A percentile compares a stretch with the other conserved stretches of the same genome.
Conservation (phyloP, 768 basidiomycete species). For the Suillus luteus region DNA sequence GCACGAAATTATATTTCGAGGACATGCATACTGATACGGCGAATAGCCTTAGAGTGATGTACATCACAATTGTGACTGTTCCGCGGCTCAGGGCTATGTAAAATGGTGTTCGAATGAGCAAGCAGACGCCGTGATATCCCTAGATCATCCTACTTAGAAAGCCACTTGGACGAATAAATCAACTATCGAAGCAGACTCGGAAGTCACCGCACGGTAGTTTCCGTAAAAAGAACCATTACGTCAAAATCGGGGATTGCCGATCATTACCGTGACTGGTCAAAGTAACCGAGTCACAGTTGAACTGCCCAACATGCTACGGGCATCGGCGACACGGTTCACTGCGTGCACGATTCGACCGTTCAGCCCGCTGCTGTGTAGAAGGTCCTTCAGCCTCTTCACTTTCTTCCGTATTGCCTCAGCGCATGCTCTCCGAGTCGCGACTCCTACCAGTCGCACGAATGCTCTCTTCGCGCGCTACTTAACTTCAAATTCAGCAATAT, state of each 20-base stretch:
- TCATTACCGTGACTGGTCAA: background rate
- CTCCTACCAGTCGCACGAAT: background rate
- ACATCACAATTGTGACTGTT: background rate
- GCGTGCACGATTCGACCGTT: background rate
- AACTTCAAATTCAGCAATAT: conserved; percentile 26
- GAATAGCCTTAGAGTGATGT: background rate
- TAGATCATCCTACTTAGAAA: too few species aligned
- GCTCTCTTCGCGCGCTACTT: conserved; percentile 13
- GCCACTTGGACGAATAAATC: too few species aligned
- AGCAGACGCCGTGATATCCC: too few species aligned
- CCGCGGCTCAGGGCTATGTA: background rate
- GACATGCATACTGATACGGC: background rate
- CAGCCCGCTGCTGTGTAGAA: background rate
- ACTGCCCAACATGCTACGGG: background rate
- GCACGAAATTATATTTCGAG: background rate
- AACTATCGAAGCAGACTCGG: too few species aligned
- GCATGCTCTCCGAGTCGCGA: conserved; percentile 11
- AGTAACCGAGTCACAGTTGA: too few species aligned
- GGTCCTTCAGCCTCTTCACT: background rate
- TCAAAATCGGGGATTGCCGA: background rate
- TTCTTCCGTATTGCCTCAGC: background rate
- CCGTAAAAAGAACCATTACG: too few species aligned
- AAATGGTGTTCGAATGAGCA: too few species aligned
- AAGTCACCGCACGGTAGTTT: too few species aligned
- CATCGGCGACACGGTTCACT: background rate